Percentiles rank a stretch among this genome's conserved stretches.
Conservation (phyloP, 352 stramenopile genomes). For the Phytophthora podocarpi region DNA sequence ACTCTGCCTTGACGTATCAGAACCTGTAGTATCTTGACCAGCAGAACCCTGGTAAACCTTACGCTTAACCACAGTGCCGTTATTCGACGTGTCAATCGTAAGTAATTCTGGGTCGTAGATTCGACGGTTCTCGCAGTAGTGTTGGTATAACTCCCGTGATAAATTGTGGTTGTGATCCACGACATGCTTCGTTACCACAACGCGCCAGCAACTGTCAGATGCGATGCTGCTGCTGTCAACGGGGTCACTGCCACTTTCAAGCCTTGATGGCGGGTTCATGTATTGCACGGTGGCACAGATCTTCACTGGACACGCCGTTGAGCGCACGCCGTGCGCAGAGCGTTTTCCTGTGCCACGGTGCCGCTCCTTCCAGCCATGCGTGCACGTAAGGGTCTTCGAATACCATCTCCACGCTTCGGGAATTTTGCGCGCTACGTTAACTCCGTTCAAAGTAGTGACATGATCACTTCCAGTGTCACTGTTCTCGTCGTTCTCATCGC, state of each 20-base stretch:
- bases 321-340: conserved; percentile 63
- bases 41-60: conserved; percentile 5
- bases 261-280: conserved; percentile 21
- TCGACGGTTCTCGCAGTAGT: conserved; percentile 79
- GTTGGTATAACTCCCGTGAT: conserved; percentile 71
- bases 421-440: conserved; percentile 41
- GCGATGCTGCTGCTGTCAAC: background rate
- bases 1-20: background rate
- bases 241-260: background rate
- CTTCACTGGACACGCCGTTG: conserved; percentile 73
- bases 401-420: conserved; percentile 81
- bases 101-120: conserved; percentile 81
- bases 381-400: conserved; percentile 81
- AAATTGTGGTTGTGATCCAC: conserved; percentile 84
- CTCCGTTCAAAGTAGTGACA: conserved; percentile 12
- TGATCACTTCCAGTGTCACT: conserved; percentile 27
- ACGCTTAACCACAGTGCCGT: conserved; percentile 28
- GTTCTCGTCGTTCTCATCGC: conserved; percentile 47
- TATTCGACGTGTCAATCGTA: conserved; percentile 54
- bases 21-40: background rate
- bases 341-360: conserved; percentile 70
- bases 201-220: conserved; percentile 47
- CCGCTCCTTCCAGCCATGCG: conserved; percentile 83
- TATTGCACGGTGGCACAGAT: conserved; percentile 82
- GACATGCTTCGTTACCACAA: conserved; percentile 79